A percentile compares a stretch with the other conserved stretches of the same genome.
These are phyloP conservation scores for Mallotus nudiflorus DNA, from an alignment of 345 rosid genomes.

Conservation along the genomic window DNA sequence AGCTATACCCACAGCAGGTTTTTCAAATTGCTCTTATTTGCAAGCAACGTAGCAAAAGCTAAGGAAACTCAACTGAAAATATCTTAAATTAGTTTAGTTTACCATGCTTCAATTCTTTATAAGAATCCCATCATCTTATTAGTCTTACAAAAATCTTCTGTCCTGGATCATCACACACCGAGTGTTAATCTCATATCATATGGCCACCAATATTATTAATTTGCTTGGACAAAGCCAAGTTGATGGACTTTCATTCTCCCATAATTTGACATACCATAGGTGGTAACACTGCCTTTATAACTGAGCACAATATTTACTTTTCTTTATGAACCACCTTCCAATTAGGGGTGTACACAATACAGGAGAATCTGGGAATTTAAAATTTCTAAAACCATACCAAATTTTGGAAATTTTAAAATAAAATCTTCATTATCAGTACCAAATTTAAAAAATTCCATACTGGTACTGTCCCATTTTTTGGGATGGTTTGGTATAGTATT, in stretches of 20 bases:
- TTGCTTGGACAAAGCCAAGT: conserved; percentile 72
- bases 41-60: background rate
- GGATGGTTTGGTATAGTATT: too few species aligned
- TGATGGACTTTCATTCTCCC: conserved; percentile 61
- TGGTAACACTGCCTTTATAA: conserved; percentile 19
- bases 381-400: too few species aligned
- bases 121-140: too few species aligned
- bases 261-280: conserved; percentile 80
- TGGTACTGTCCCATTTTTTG: too few species aligned
- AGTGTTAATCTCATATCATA: too few species aligned
- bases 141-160: background rate
- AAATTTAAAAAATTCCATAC: too few species aligned
- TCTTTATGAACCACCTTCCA: background rate
- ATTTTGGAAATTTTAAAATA: too few species aligned
- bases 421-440: too few species aligned
- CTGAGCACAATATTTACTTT: background rate
- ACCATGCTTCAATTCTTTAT: background rate
- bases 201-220: too few species aligned
- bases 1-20: conserved; percentile 91
- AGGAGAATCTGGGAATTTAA: too few species aligned
- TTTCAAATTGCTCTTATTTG: conserved; percentile 86
- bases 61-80: background rate
- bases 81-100: background rate
- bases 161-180: too few species aligned
- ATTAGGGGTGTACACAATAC: too few species aligned